Evolutionary conservation across 805 yeast species (phyloP), one percentile per base, ranked within the genome.

Genomic region (Pichia deserticola): DNA sequence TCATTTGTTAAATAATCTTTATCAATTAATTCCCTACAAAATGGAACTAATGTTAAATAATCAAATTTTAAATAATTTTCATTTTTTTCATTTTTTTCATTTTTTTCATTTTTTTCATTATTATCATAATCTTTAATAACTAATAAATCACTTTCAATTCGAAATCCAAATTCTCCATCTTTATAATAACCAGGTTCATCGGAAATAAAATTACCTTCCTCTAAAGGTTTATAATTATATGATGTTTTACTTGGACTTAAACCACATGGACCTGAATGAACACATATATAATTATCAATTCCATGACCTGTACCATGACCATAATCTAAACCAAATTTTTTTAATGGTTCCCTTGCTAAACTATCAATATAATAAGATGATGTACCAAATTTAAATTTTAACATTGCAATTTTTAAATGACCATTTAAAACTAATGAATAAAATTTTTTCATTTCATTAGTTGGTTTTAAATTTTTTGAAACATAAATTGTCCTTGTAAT

Each of bases 241-340:
- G 58, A 55, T 1, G 68, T 62, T 40, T 57, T 49, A 5, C 48
- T 37, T 11, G 67, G 66, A 51, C 85, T 87, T 52, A 93, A 81
- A 13, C 90, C 95, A 49, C 92, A 76, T 1, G 98, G 98, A 0
- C 95, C 93, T 61, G 95, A 97, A 64, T 93, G 99, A 15, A 93
- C 98, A 64, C 85, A 84, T 42, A 95, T 79, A 63, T 76, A 92
- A 25, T 90, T 76, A 2, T 97, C 98, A n/a, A 93, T 86, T 5
- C 99, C 99, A 66, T 93, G 99, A 2, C 98, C 97, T 0, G 98
- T 89, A 9, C 99, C 98, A 66, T 93, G 99, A 54, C 83, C 79
- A 64, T 86, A 93, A 63, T 87, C 93, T 44, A 88, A 71, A 0
- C 98, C 98, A 47, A 80, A 74, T 38, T 79, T 72, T 89, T 95